A percentile compares a stretch with the other conserved stretches of the same genome.
phyloP scores from a whole-genome alignment of 768 basidiomycete species.

The Nevesoporus exiguus region DNA sequence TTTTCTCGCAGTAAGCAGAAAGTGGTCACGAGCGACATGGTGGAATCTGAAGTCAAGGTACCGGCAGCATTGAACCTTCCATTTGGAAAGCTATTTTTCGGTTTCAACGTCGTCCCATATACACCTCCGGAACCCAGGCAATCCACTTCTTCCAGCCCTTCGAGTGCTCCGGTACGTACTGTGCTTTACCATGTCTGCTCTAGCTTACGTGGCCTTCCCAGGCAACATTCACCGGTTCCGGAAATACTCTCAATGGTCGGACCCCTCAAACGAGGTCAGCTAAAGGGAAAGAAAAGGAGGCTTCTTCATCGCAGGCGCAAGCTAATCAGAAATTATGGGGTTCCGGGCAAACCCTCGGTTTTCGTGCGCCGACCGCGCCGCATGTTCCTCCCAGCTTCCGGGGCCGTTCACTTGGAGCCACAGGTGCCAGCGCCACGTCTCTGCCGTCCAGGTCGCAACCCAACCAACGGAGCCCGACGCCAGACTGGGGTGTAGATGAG shows the following conservation, averaged over 20 bases:
- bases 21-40: slow-evolving; percentile 76
- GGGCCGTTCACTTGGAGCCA: slow-evolving; percentile 47
- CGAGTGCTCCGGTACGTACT: slow-evolving; percentile 29
- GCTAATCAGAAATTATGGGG: slow-evolving; percentile 38
- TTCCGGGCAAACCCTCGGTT: slow-evolving; percentile 50
- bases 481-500: slow-evolving; percentile 81
- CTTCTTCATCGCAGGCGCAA: slow-evolving; percentile 32
- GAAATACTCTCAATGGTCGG: slow-evolving; percentile 63
- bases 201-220: slow-evolving; percentile 9
- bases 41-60: slow-evolving; percentile 72
- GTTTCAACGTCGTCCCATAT: slow-evolving; percentile 79
- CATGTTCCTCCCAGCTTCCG: slow-evolving; percentile 34
- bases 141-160: slow-evolving; percentile 27
- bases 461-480: slow-evolving; percentile 59
- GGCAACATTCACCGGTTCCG: slow-evolving; percentile 61
- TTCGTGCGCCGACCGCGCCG: slow-evolving; percentile 17
- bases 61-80: slow-evolving; percentile 90
- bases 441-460: slow-evolving; percentile 39
- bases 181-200: neutral
- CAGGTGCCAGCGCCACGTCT: slow-evolving; percentile 48
- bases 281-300: slow-evolving; percentile 54
- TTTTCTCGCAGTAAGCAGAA: slow-evolving; percentile 60
- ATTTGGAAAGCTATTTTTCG: slow-evolving; percentile 94
- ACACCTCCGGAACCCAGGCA: slow-evolving; percentile 42
- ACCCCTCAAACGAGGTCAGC: slow-evolving; percentile 34